These are phyloP conservation scores for Aegle marmelos DNA, from an alignment of 345 rosid genomes.

Conservation along the genomic window DNA sequence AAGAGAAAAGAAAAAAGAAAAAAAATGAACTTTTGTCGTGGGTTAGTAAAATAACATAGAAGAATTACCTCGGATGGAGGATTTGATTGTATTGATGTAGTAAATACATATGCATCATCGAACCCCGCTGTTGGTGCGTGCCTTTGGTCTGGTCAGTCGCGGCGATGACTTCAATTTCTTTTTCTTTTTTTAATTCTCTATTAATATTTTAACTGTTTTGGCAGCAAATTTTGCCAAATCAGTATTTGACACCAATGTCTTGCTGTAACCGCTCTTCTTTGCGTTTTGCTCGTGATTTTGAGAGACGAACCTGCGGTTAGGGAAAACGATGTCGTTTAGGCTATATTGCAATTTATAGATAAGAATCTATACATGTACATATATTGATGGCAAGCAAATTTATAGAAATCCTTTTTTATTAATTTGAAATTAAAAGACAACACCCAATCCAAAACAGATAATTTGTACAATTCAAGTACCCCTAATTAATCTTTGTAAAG, in stretches of 20 bases:
- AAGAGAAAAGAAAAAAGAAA: background rate
- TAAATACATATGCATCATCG: background rate
- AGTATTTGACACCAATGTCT: background rate
- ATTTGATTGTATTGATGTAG: background rate
- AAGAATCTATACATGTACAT: too few relatives aligned
- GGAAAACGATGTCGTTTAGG: background rate
- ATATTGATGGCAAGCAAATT: too few relatives aligned
- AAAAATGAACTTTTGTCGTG: background rate
- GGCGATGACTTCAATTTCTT: background rate
- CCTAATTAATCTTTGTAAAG: too few relatives aligned
- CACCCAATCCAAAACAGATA: too few relatives aligned
- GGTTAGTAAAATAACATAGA: background rate
- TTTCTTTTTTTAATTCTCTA: background rate
- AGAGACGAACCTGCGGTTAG: background rate
- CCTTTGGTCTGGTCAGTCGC: background rate
- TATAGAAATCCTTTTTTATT: too few relatives aligned
- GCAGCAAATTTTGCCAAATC: background rate
- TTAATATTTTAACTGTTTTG: background rate
- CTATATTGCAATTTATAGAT: too few relatives aligned
- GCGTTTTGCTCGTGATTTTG: background rate
- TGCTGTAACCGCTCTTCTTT: background rate
- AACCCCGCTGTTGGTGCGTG: background rate
- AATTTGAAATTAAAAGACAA: too few relatives aligned
- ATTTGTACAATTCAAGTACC: too few relatives aligned
- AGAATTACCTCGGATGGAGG: background rate